These are phyloP conservation scores for Saprolegnia parasitica DNA, from an alignment of 352 stramenopile genomes.

Conservation along the genomic window DNA sequence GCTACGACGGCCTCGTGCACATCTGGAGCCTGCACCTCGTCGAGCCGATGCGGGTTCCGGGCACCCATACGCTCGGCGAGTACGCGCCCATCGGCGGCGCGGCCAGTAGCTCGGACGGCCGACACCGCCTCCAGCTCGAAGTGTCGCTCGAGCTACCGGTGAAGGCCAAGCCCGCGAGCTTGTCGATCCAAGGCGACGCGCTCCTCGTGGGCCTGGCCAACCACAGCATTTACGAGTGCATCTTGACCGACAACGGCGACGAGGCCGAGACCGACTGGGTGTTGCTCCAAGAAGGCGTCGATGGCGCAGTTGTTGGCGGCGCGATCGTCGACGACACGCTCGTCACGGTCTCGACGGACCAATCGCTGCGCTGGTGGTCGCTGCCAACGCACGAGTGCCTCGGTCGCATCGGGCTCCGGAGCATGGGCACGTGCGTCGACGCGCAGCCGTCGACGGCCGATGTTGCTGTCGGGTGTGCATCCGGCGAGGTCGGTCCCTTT, in stretches of 20 bases:
- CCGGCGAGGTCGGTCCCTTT: conserved; percentile 35
- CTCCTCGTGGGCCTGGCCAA: conserved; percentile 49
- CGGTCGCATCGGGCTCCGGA: background rate
- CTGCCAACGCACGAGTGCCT: background rate
- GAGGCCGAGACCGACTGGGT: conserved; percentile 42
- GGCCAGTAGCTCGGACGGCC: conserved; percentile 40
- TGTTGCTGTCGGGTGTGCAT: conserved; percentile 46
- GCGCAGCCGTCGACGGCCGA: conserved; percentile 52
- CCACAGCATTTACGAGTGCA: conserved; percentile 60
- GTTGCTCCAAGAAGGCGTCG: conserved; percentile 51
- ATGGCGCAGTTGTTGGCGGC: conserved; percentile 34
- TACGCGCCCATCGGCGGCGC: conserved; percentile 50
- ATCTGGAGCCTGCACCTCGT: conserved; percentile 55
- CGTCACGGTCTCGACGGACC: conserved; percentile 21
- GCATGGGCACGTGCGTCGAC: conserved; percentile 47
- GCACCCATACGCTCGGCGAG: conserved; percentile 50
- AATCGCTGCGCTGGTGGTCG: conserved; percentile 15
- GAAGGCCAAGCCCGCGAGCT: conserved; percentile 46
- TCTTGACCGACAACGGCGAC: conserved; percentile 30
- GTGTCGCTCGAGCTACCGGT: conserved; percentile 41
- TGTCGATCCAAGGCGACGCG: conserved; percentile 51
- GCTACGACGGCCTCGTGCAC: conserved; percentile 44
- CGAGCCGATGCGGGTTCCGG: conserved; percentile 48
- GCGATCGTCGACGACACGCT: conserved; percentile 15
- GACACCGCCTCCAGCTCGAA: conserved; percentile 36